A percentile compares a stretch with the other conserved stretches of the same genome.
Conservation (phyloP, 2,329 filamentous ascomycete genomes). For the Diaporthe ilicicola region DNA sequence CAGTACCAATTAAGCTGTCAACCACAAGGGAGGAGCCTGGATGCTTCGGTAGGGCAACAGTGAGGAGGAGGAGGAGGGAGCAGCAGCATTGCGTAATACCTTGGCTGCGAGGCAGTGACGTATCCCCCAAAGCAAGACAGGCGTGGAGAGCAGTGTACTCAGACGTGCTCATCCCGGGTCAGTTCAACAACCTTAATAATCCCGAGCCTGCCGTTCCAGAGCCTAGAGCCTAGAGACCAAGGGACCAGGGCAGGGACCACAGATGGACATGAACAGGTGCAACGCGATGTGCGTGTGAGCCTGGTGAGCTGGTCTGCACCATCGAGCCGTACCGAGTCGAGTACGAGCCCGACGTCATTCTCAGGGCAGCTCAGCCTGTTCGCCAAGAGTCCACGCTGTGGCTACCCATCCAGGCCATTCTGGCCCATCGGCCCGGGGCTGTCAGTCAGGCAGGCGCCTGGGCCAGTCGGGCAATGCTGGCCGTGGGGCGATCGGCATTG, state of each 20-base stretch:
- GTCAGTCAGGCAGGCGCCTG: background rate
- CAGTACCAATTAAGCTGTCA: background rate
- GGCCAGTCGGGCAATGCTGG: too few species aligned
- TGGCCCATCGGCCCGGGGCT: background rate
- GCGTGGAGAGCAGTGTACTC: background rate
- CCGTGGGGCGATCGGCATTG: background rate
- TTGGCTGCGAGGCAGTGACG: constrained; percentile 18
- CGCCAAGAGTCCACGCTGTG: background rate
- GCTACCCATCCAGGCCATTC: too few species aligned
- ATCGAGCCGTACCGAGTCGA: background rate
- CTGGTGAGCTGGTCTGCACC: background rate
- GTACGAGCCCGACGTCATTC: constrained; percentile 22
- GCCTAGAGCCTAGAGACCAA: background rate
- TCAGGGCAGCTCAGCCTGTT: background rate
- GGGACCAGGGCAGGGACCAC: background rate
- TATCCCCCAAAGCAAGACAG: background rate
- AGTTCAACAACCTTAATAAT: background rate
- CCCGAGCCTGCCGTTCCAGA: background rate
- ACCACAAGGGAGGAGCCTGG: background rate
- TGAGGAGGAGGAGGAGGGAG: background rate
- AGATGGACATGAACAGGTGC: too few species aligned
- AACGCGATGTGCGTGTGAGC: too few species aligned
- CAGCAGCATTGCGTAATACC: constrained; percentile 5
- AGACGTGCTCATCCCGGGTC: background rate
- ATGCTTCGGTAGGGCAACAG: background rate